Conservation (phyloP, 352 stramenopile genomes). For the Peronosclerospora sorghi region DNA sequence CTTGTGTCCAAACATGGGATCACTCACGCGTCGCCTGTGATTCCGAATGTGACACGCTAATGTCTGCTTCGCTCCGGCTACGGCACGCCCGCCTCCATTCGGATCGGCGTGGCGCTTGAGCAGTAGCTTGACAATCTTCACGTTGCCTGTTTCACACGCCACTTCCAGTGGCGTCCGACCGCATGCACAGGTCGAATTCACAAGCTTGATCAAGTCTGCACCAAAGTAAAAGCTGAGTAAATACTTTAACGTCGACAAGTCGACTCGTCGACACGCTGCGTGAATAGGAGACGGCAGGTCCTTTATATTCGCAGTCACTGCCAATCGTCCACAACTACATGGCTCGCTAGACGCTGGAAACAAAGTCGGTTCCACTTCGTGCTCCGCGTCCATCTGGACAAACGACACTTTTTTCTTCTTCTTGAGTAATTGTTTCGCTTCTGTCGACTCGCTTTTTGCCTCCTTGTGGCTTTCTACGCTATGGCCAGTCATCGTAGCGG, state of each 20-base stretch:
- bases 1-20: conserved; percentile 17
- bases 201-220: conserved; percentile 43
- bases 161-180: conserved; percentile 65
- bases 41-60: conserved; percentile 20
- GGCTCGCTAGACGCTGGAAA: background rate
- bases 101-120: conserved; percentile 46
- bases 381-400: conserved; percentile 17
- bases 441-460: conserved; percentile 7
- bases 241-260: conserved; percentile 60
- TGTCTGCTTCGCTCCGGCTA: conserved; percentile 6
- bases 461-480: background rate
- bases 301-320: conserved; percentile 6
- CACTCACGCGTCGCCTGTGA: conserved; percentile 18
- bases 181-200: conserved; percentile 55
- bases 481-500: background rate
- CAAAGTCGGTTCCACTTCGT: conserved; percentile 11
- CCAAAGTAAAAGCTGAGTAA: conserved; percentile 56
- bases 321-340: conserved; percentile 14
- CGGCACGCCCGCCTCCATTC: conserved; percentile 23
- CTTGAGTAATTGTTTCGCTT: conserved; percentile 25
- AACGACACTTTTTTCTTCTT: conserved; percentile 60
- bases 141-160: conserved; percentile 41
- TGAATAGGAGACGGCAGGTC: conserved; percentile 51
- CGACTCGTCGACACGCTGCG: conserved; percentile 41
- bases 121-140: conserved; percentile 47